These are phyloP conservation scores for Fragilaria radians DNA, from an alignment of 108 stramenopile genomes.

Conservation along the genomic window DNA sequence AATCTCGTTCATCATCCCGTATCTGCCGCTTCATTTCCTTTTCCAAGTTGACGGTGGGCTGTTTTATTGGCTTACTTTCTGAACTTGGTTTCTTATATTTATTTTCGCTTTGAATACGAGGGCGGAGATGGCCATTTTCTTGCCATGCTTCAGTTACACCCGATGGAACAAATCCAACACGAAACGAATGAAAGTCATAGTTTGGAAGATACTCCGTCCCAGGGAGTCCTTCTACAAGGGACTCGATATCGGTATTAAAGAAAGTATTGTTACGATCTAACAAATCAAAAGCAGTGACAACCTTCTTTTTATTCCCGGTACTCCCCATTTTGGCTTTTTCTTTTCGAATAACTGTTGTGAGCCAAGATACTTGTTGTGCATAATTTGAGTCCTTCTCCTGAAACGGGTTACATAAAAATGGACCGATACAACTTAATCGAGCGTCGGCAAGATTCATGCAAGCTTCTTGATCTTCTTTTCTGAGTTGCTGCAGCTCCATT, in stretches of 20 bases:
- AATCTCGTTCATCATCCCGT: constrained; percentile 53
- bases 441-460: constrained; percentile 45
- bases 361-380: constrained; percentile 47
- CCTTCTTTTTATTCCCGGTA: constrained; percentile 73
- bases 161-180: constrained; percentile 23
- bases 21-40: constrained; percentile 49
- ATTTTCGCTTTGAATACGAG: constrained; percentile 21
- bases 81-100: constrained; percentile 34
- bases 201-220: constrained; percentile 57
- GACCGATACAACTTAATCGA: constrained; percentile 47
- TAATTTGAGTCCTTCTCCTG: constrained; percentile 21
- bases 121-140: constrained; percentile 8
- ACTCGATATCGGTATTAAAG: constrained; percentile 58
- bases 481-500: constrained; percentile 22
- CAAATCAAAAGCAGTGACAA: constrained; percentile 61
- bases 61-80: constrained; percentile 35
- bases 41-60: constrained; percentile 27
- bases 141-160: constrained; percentile 45
- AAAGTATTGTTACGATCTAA: constrained; percentile 76
- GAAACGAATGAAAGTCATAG: constrained; percentile 55
- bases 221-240: constrained; percentile 75
- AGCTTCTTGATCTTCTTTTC: constrained; percentile 35
- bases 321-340: constrained; percentile 79
- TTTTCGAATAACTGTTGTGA: constrained; percentile 61
- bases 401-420: constrained; percentile 69